These are phyloP conservation scores for Punica granatum DNA, from an alignment of 345 rosid species.

Conservation along the genomic window DNA sequence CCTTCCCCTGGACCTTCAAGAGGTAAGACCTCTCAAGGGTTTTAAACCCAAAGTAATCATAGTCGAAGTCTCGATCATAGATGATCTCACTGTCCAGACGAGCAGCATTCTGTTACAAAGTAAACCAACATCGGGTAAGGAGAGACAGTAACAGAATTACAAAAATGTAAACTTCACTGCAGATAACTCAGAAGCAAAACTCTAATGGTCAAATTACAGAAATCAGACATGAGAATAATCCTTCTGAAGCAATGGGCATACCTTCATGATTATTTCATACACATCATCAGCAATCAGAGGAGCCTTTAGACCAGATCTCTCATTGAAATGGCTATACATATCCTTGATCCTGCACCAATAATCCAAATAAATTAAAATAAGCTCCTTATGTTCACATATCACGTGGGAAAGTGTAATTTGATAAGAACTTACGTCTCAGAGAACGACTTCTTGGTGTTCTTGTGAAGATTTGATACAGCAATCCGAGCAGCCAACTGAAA, in stretches of 20 bases:
- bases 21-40: conserved; percentile 91
- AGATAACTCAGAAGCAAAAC: not conserved
- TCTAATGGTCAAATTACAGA: not conserved
- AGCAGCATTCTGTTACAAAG: conserved; percentile 55
- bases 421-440: conserved; percentile 87
- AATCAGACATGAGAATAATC: not conserved
- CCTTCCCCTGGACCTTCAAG: conserved; percentile 73
- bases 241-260: not conserved
- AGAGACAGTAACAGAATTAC: not conserved
- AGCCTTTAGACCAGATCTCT: conserved; percentile 68
- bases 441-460: conserved; percentile 86
- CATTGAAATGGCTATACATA: conserved; percentile 77
- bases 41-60: conserved; percentile 90
- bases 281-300: conserved; percentile 89
- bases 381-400: not conserved
- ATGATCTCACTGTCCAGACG: conserved; percentile 83
- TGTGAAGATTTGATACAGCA: conserved; percentile 93
- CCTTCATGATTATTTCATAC: conserved; percentile 85
- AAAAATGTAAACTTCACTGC: not conserved
- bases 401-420: not conserved
- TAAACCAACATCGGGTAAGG: not conserved
- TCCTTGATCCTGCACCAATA: conserved; percentile 52
- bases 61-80: conserved; percentile 87
- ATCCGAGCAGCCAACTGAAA: conserved; percentile 95
- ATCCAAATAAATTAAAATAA: conserved; percentile 10